phyloP scores from a whole-genome alignment of 2,329 filamentous ascomycete species.

The Colletotrichum abscissum region DNA sequence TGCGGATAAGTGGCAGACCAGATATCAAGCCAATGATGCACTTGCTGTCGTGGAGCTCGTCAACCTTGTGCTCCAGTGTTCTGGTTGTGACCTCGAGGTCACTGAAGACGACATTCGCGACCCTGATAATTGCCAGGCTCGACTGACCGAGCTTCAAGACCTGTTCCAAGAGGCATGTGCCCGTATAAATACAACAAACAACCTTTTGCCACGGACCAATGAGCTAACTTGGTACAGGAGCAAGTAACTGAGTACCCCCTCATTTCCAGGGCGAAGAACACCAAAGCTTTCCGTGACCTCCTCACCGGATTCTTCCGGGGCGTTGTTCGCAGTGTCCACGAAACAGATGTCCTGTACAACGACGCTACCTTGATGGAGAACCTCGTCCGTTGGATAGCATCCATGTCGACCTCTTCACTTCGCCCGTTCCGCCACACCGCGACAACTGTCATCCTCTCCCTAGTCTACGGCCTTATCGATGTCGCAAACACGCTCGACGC shows the following conservation, averaged over 20 bases:
- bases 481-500: slow-evolving; percentile 78
- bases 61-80: slow-evolving; percentile 75
- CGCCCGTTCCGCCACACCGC: slow-evolving; percentile 95
- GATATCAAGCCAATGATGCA: slow-evolving; percentile 65
- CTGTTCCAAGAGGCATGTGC: slow-evolving; percentile 80
- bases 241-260: slow-evolving; percentile 92
- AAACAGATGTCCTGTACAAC: slow-evolving; percentile 83
- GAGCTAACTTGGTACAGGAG: slow-evolving; percentile 59
- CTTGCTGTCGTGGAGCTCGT: slow-evolving; percentile 71
- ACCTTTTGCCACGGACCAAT: not conserved
- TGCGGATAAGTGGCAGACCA: slow-evolving; percentile 69
- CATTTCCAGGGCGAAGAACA: slow-evolving; percentile 82
- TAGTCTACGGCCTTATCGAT: slow-evolving; percentile 81
- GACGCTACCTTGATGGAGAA: slow-evolving; percentile 86
- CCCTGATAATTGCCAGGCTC: slow-evolving; percentile 84
- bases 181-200: not conserved
- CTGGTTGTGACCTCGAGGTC: slow-evolving; percentile 84
- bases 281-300: slow-evolving; percentile 80
- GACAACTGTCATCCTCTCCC: slow-evolving; percentile 83
- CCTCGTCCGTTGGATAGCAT: slow-evolving; percentile 87
- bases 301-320: slow-evolving; percentile 83
- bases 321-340: slow-evolving; percentile 81
- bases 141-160: slow-evolving; percentile 85
- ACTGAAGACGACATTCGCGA: slow-evolving; percentile 88
- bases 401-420: slow-evolving; percentile 88